Base-by-base conservation (phyloP, 495 filamentous ascomycete genomes). In the Xylaria curta region DNA sequence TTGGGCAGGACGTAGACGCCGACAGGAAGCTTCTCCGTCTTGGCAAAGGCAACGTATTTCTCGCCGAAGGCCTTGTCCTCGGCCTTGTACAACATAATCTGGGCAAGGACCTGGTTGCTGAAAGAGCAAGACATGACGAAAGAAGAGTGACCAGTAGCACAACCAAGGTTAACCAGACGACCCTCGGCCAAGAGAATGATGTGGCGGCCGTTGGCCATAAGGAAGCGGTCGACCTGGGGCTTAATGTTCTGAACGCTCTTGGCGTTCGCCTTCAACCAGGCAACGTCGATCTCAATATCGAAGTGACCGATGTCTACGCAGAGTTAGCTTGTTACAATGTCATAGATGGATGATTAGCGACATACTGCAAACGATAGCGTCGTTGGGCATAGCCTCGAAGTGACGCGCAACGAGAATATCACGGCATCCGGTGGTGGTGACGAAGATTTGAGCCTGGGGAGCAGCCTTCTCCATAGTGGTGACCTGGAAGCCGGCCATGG, bases 121-220 rank as follows among this genome's bases (percentile, higher is more conserved):
- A 99, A 99, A 73, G 95, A 98, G 93, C 96, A 99, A 75, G 94
- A 97, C 96, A 99, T 98, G 89, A 99, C 96, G 87, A 99, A 99
- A 61, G 95, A 98, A 77, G 95, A 97, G 92, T 99, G 96, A 72
- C 96, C 96, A 71, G 96, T 99, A 80, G 96, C 96, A 86, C 96
- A 99, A 83, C 96, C 96, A 68, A 99, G 88, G 89, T 99, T 99
- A 85, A 99, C 97, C 69, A 99, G 92, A 87, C 96, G 95, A 76
- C 96, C 96, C 85, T 99, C 96, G 74, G 96, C 96, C 70, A 99
- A 90, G 73, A 99, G 94, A 82, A 99, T 97, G 88, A 99, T 94
- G 88, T 98, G 92, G 79, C 93, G 91, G 85, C 97, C 96, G 86
- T 83, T 97, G 82, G 90, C 83, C 93, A 99, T 96, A 73, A 92